phyloP scores from a whole-genome alignment of 192 early-diverging fungal species.

The Glomus cerebriforme region DNA sequence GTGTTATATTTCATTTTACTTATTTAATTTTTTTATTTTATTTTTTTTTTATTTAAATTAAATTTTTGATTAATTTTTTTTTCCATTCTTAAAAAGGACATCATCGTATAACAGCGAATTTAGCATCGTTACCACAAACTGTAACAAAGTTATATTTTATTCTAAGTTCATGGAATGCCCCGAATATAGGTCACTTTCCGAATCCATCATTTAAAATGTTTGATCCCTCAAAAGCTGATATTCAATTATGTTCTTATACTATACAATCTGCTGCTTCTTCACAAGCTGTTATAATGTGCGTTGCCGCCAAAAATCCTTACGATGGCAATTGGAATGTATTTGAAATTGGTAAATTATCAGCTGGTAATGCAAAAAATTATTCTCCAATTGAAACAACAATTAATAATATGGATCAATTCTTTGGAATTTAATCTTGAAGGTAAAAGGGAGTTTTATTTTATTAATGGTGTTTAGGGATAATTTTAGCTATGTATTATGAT shows the following conservation, averaged over 20 bases:
- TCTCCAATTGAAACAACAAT: slow-evolving; percentile 11
- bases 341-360: slow-evolving; percentile 22
- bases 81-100: slow-evolving; percentile 5
- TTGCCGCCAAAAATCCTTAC: neutral
- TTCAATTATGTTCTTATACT: slow-evolving; percentile 27
- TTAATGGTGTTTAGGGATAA: too few relatives aligned
- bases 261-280: slow-evolving; percentile 10
- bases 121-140: slow-evolving; percentile 9
- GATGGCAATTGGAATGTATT: slow-evolving; percentile 23
- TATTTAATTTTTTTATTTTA: neutral
- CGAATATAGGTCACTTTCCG: slow-evolving; percentile 28
- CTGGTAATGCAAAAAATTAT: slow-evolving; percentile 36
- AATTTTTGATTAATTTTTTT: neutral
- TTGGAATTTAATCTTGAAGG: neutral
- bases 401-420: slow-evolving; percentile 2
- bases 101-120: slow-evolving; percentile 29
- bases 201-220: slow-evolving; percentile 31
- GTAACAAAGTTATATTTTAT: slow-evolving; percentile 36
- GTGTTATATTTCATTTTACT: neutral
- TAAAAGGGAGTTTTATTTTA: neutral
- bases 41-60: neutral
- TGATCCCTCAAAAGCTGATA: slow-evolving; percentile 19
- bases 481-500: too few relatives aligned
- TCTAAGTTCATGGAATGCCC: slow-evolving; percentile 22
- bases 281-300: slow-evolving; percentile 34